Base-by-base conservation (phyloP, 2,329 filamentous ascomycete species). In the Xylariaceae sp. region DNA sequence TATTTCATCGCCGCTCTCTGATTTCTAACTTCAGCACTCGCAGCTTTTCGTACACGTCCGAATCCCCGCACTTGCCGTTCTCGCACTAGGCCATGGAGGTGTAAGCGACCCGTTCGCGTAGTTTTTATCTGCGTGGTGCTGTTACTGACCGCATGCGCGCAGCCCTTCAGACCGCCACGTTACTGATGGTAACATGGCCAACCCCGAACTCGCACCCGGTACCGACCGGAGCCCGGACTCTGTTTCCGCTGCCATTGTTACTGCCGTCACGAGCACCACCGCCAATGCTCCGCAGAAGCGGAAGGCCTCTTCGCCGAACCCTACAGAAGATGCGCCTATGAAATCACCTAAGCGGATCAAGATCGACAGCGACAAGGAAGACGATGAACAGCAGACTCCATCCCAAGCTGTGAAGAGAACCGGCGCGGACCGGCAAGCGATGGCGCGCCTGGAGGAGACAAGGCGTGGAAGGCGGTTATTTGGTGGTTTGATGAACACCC, bases 401-500 rank as follows among this genome's bases (percentile, higher is more conserved):
- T 30, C 52, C 31, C 52, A 56, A 6, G 42, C 59, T 11, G 43
- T 51, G 6, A 61, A 54, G 48, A 55, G 60, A 47, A 35, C 59
- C 30, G 53, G 59, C 32, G 47, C 64, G 53, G 66, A 72, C 50
- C 69, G 72, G 49, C 73, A 76, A 49, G 72, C 70, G 59, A 75
- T 69, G 53, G 72, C 78, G 50, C 73, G 76, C 31, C 75, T 84
- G 54, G 67, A 95, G 65, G 92, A 97, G 68, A 89, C 86, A 70
- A 90, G 88, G 68, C 86, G 92, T 39, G 88, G 89, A 27, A 87
- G 88, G 71, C 82, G 92, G 51, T 77, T 97, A 57, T 96, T 96
- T 68, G 91, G 92, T 58, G 88, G 86, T 37, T 74, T 95, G 54
- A 76, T 94, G 56, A 88, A 80, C 69, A 89, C 87, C 39, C 78